Conservation (phyloP, 805 yeast genomes). For the Wickerhamiella australiensis region DNA sequence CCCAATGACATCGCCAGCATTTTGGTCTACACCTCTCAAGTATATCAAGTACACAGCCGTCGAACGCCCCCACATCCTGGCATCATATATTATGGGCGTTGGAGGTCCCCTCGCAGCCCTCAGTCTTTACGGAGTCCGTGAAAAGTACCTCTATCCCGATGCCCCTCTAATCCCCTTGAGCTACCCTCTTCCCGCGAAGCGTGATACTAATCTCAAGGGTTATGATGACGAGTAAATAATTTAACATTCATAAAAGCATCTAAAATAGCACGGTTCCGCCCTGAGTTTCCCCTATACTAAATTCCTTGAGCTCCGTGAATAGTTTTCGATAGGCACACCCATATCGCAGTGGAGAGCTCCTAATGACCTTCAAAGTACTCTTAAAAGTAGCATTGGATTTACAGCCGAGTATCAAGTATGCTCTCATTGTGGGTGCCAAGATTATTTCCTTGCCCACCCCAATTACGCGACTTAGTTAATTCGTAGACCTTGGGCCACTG, state of each 20-base stretch:
- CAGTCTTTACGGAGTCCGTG: constrained; percentile 54
- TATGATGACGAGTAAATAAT: constrained; percentile 26
- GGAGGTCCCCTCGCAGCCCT: constrained; percentile 54
- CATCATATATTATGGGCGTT: constrained; percentile 49
- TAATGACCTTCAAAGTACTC: no score
- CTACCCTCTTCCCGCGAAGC: constrained; percentile 29
- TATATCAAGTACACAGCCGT: constrained; percentile 57
- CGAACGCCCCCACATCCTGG: constrained; percentile 62
- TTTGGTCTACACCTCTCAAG: constrained; percentile 29
- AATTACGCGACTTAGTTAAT: no score
- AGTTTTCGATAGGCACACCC: no score
- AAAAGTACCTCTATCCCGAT: constrained; percentile 52
- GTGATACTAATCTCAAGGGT: constrained; percentile 25
- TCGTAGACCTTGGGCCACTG: no score
- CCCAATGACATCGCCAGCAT: constrained; percentile 15
- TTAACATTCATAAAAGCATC: not conserved
- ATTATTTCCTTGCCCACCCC: no score
- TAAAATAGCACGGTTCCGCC: no score
- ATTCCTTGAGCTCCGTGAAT: no score
- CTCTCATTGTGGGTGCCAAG: no score
- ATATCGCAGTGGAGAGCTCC: no score
- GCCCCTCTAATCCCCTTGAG: constrained; percentile 50
- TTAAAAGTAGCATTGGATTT: no score
- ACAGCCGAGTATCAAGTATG: no score
- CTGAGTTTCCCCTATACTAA: no score